Conservation (phyloP, 768 basidiomycete species). For the Hebeloma cylindrosporum region DNA sequence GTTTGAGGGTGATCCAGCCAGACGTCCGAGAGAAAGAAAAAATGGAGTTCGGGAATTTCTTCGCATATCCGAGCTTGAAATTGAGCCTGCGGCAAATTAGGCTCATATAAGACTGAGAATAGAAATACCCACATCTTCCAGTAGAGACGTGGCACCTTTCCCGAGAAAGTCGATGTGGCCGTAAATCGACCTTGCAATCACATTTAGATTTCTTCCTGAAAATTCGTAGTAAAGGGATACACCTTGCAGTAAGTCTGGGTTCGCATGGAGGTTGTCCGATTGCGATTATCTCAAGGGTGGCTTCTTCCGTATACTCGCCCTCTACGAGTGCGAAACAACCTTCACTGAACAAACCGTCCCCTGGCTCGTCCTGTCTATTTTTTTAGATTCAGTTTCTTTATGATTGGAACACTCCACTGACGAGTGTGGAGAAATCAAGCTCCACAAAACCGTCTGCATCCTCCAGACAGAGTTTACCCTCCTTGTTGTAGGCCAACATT, state of each 20-base stretch:
- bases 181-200: conserved; percentile 71
- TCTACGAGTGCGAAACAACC: conserved; percentile 94
- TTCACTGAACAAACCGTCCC: conserved; percentile 95
- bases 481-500: conserved; percentile 86
- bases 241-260: conserved; percentile 81
- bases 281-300: conserved; percentile 83
- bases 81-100: conserved; percentile 46
- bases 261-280: conserved; percentile 98
- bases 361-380: conserved; percentile 84
- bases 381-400: not conserved
- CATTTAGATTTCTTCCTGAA: conserved; percentile 7
- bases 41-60: conserved; percentile 74
- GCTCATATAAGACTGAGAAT: conserved; percentile 5
- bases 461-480: conserved; percentile 88
- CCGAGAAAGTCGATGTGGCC: conserved; percentile 98
- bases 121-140: conserved; percentile 75
- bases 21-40: conserved; percentile 94
- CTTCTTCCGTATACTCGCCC: conserved; percentile 94
- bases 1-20: conserved; percentile 92
- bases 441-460: conserved; percentile 90
- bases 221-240: conserved; percentile 18
- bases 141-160: conserved; percentile 84
- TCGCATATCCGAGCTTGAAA: conserved; percentile 61
- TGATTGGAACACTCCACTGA: conserved; percentile 36
- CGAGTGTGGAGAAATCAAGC: conserved; percentile 85